A percentile compares a stretch with the other conserved stretches of the same genome.
Conservation (phyloP, 2,329 filamentous ascomycete genomes). For the Fusarium devonianum region DNA sequence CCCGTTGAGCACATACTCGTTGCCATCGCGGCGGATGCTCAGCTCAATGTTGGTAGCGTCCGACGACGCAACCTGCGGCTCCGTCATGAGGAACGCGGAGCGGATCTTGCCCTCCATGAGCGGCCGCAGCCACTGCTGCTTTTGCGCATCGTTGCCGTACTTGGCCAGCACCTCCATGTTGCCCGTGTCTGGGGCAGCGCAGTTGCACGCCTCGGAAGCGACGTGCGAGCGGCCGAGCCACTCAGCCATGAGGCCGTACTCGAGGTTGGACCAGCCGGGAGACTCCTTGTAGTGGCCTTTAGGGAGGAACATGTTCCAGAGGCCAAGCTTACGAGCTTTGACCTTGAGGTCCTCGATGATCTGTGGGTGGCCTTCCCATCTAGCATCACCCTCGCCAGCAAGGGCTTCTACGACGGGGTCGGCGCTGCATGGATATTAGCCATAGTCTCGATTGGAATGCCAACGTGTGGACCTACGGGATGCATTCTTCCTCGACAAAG, state of each 20-base stretch:
- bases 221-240: conserved; percentile 85
- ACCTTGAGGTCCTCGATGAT: conserved; percentile 90
- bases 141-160: conserved; percentile 86
- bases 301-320: conserved; percentile 99
- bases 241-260: conserved; percentile 98
- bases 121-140: conserved; percentile 81
- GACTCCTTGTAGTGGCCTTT: conserved; percentile 96
- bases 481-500: conserved; percentile 96
- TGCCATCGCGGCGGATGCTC: conserved; percentile 80
- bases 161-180: conserved; percentile 97
- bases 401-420: conserved; percentile 83
- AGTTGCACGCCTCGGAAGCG: conserved; percentile 89
- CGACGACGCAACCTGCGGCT: conserved; percentile 85
- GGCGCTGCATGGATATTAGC: conserved; percentile 57
- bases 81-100: conserved; percentile 93
- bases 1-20: conserved; percentile 91
- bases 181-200: conserved; percentile 88
- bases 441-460: not conserved
- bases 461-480: conserved; percentile 62
- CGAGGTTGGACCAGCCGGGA: conserved; percentile 91
- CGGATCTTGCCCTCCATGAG: conserved; percentile 85
- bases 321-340: conserved; percentile 80
- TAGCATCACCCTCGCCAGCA: conserved; percentile 74
- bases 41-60: conserved; percentile 95
- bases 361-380: conserved; percentile 81